Conservation (phyloP, 495 filamentous ascomycete genomes). For the Collariella sp. region DNA sequence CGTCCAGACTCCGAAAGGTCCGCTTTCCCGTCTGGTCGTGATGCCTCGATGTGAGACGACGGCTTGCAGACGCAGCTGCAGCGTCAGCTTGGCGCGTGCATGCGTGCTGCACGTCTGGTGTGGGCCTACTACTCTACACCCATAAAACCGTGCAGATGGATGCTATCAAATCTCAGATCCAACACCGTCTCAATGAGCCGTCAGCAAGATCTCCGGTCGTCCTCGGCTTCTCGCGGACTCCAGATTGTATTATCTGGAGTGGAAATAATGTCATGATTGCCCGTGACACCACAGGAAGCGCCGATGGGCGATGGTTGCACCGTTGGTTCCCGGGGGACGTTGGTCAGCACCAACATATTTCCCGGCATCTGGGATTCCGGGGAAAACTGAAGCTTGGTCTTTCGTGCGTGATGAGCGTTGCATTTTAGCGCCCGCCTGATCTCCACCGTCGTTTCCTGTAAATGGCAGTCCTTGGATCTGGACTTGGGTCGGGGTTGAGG, state of each 20-base stretch:
- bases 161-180: neutral
- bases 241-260: neutral
- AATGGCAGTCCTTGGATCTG: constrained; percentile 13
- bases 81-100: neutral
- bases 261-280: too few relatives aligned
- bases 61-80: constrained; percentile 6
- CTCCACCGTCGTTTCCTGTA: constrained; percentile 9
- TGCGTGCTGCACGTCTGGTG: neutral
- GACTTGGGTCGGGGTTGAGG: constrained; percentile 5
- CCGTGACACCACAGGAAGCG: too few relatives aligned
- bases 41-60: constrained; percentile 9
- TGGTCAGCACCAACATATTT: too few relatives aligned
- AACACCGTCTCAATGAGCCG: neutral
- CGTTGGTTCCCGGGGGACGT: too few relatives aligned
- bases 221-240: too few relatives aligned
- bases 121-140: neutral
- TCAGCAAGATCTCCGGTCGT: too few relatives aligned
- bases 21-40: constrained; percentile 6
- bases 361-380: too few relatives aligned
- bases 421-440: constrained; percentile 11
- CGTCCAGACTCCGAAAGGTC: neutral
- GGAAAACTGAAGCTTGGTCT: too few relatives aligned
- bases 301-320: too few relatives aligned
- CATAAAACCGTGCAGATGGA: neutral
- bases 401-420: neutral